A percentile compares a stretch with the other conserved stretches of the same genome.
Conservation (phyloP, 331 rosid species). For the Dryas integrifolia region DNA sequence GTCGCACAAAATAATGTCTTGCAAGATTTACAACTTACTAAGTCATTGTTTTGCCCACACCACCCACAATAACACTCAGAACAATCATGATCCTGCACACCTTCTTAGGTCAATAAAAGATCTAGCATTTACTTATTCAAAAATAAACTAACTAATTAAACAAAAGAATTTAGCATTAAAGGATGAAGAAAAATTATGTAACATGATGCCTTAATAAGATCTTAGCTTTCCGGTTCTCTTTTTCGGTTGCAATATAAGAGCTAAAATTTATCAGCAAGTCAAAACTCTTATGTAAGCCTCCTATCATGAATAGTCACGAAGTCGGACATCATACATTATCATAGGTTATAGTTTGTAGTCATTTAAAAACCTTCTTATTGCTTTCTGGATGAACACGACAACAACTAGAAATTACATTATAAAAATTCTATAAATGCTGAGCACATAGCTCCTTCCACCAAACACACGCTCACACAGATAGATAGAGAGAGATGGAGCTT, state of each 20-base stretch:
- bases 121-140: conserved; percentile 21
- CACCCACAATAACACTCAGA: conserved; percentile 65
- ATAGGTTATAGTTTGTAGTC: background rate
- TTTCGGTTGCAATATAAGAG: background rate
- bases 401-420: background rate
- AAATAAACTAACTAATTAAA: background rate
- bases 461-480: background rate
- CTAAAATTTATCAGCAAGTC: background rate
- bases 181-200: background rate
- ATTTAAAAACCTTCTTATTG: background rate
- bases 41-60: conserved; percentile 62
- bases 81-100: conserved; percentile 64
- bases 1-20: conserved; percentile 52
- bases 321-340: background rate
- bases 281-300: background rate
- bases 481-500: background rate
- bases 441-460: background rate
- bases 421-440: background rate
- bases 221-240: background rate
- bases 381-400: background rate
- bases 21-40: conserved; percentile 68
- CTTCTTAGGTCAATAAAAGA: conserved; percentile 25
- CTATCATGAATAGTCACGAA: background rate
- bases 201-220: background rate
- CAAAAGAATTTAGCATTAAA: background rate